Evolutionary conservation across 2,329 filamentous ascomycete genomes (phyloP).

Genomic region (Cryphonectria nitschkei): DNA sequence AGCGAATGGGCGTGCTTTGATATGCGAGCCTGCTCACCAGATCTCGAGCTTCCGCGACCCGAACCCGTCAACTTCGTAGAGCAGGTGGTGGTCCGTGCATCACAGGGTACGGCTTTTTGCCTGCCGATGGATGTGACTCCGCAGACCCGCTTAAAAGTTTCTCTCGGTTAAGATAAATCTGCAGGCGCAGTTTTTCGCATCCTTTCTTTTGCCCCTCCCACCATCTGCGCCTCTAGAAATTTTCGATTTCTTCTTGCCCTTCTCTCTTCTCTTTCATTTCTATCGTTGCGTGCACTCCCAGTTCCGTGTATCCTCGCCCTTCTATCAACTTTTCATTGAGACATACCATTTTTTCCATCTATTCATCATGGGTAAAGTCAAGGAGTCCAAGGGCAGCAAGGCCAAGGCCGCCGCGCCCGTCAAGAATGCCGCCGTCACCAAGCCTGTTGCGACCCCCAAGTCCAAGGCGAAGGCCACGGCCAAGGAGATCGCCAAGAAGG

Average conservation of each 20-base stretch:
- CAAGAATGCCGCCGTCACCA: constrained; percentile 70
- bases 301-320: background rate
- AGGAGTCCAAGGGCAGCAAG: constrained; percentile 29
- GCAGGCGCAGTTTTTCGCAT: constrained; percentile 8
- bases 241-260: constrained; percentile 20
- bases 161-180: background rate
- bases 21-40: constrained; percentile 22
- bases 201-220: background rate
- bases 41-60: background rate
- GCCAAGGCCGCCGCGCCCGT: constrained; percentile 62
- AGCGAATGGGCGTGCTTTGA: constrained; percentile 24
- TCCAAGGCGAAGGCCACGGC: constrained; percentile 69
- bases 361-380: constrained; percentile 61
- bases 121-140: constrained; percentile 15
- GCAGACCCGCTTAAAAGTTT: constrained; percentile 6
- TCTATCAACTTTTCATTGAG: background rate
- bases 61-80: background rate
- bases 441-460: constrained; percentile 67
- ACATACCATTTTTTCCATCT: constrained; percentile 26
- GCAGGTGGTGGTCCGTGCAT: constrained; percentile 20
- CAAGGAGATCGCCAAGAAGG: constrained; percentile 61
- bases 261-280: constrained; percentile 6
- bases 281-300: constrained; percentile 24
- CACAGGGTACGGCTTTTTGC: constrained; percentile 9
- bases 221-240: constrained; percentile 17